phyloP scores from a whole-genome alignment of 257 asterid genomes.

The Solanum corneliomulleri region DNA sequence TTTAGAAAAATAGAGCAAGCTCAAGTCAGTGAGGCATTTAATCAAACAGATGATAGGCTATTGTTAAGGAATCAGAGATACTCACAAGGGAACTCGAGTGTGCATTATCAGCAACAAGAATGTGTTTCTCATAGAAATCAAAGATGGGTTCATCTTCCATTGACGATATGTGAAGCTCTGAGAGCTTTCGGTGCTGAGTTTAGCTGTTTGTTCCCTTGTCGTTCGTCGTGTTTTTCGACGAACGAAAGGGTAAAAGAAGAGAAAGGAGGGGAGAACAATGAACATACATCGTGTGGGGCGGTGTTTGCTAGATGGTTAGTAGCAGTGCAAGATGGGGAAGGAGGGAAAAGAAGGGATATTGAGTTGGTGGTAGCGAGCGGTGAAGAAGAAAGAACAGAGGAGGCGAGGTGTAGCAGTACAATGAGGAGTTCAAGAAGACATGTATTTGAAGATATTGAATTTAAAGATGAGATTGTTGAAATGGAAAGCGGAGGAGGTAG shows the following conservation, averaged over 20 bases:
- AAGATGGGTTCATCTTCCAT: slow-evolving; percentile 85
- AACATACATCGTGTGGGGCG: slow-evolving; percentile 49
- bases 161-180: slow-evolving; percentile 79
- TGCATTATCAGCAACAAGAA: slow-evolving; percentile 40
- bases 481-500: slow-evolving; percentile 31
- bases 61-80: slow-evolving; percentile 12
- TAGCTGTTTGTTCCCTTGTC: slow-evolving; percentile 78
- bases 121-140: slow-evolving; percentile 58
- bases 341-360: slow-evolving; percentile 61
- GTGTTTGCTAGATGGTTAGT: slow-evolving; percentile 76
- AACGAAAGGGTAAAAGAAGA: slow-evolving; percentile 26
- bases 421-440: slow-evolving; percentile 61
- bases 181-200: slow-evolving; percentile 60
- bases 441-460: slow-evolving; percentile 77
- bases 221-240: slow-evolving; percentile 50
- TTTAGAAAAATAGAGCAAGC: slow-evolving; percentile 40
- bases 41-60: slow-evolving; percentile 4
- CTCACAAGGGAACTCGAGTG: slow-evolving; percentile 14
- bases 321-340: slow-evolving; percentile 57
- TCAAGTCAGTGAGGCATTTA: slow-evolving; percentile 8
- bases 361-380: slow-evolving; percentile 78
- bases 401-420: slow-evolving; percentile 4
- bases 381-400: slow-evolving; percentile 26
- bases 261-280: slow-evolving; percentile 18
- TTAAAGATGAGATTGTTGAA: slow-evolving; percentile 48